Evolutionary conservation across 2,329 filamentous ascomycete species (phyloP).

Genomic region (Fusarium graminum): DNA sequence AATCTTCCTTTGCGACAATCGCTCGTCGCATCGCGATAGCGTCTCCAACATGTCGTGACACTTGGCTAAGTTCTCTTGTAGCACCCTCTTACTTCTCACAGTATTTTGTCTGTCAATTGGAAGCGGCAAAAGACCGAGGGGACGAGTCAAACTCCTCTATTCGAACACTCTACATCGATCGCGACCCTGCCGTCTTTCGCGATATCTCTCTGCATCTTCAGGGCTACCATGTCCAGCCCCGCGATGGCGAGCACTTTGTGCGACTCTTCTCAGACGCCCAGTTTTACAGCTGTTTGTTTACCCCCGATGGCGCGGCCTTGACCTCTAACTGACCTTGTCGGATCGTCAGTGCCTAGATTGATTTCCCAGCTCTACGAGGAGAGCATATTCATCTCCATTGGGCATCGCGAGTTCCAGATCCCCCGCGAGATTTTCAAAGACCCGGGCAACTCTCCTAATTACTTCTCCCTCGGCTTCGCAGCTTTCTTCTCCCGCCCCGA

Average conservation of each 20-base stretch:
- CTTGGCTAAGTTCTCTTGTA: slow-evolving; percentile 54
- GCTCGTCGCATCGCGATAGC: not conserved
- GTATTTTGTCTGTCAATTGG: slow-evolving; percentile 89
- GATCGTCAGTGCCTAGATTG: slow-evolving; percentile 78
- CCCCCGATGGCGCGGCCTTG: not conserved
- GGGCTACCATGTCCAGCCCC: slow-evolving; percentile 87
- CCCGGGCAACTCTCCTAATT: slow-evolving; percentile 94
- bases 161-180: slow-evolving; percentile 92
- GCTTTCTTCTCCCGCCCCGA: slow-evolving; percentile 85
- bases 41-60: not conserved
- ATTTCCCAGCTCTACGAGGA: slow-evolving; percentile 93
- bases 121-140: slow-evolving; percentile 70
- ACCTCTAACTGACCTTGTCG: slow-evolving; percentile 5
- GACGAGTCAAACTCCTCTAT: slow-evolving; percentile 65
- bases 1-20: slow-evolving; percentile 18
- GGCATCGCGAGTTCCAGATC: slow-evolving; percentile 88
- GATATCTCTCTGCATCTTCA: slow-evolving; percentile 93
- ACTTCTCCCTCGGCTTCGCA: slow-evolving; percentile 91
- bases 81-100: slow-evolving; percentile 97
- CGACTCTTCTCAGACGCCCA: slow-evolving; percentile 94
- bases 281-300: slow-evolving; percentile 82
- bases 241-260: slow-evolving; percentile 88
- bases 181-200: slow-evolving; percentile 87
- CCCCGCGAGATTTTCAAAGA: slow-evolving; percentile 87
- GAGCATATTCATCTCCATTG: slow-evolving; percentile 92